Evolutionary conservation across 495 filamentous ascomycete species (phyloP).

Genomic region (Xylaria castorea): DNA sequence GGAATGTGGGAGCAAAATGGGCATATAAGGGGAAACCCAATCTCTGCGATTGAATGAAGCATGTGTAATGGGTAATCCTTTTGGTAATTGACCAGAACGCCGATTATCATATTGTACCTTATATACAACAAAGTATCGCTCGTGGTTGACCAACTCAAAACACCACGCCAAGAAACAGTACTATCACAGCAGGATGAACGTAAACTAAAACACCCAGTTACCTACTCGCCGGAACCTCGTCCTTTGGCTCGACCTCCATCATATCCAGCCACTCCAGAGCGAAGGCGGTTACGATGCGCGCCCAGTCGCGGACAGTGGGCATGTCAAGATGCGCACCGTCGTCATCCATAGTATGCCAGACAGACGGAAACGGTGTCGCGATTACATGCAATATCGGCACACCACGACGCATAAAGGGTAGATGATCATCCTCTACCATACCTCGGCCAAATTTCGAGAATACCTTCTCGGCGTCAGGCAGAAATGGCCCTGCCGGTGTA

Average conservation of each 20-base stretch:
- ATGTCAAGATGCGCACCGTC: slow-evolving; percentile 87
- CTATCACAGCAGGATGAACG: slow-evolving; percentile 4
- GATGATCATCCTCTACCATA: slow-evolving; percentile 81
- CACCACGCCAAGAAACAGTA: slow-evolving; percentile 12
- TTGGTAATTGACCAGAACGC: slow-evolving; percentile 9
- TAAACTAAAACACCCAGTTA: slow-evolving; percentile 1
- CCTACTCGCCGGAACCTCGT: slow-evolving; percentile 7
- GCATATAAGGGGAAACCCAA: background rate
- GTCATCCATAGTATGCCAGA: slow-evolving; percentile 88
- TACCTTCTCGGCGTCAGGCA: slow-evolving; percentile 62
- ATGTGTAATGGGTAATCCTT: background rate
- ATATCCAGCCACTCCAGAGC: slow-evolving; percentile 93
- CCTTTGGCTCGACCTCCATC: slow-evolving; percentile 66
- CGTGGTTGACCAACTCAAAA: slow-evolving; percentile 3
- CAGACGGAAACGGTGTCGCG: slow-evolving; percentile 76
- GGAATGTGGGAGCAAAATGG: background rate
- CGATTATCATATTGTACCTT: background rate
- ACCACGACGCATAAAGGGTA: slow-evolving; percentile 84
- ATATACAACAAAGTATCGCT: background rate
- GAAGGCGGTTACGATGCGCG: slow-evolving; percentile 80
- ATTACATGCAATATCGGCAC: slow-evolving; percentile 91
- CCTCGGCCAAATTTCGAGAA: slow-evolving; percentile 52
- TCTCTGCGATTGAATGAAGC: background rate
- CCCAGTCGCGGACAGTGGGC: slow-evolving; percentile 87
- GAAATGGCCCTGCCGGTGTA: slow-evolving; percentile 40